phyloP scores from a whole-genome alignment of 2,329 filamentous ascomycete genomes.

The Polytolypa hystricis region DNA sequence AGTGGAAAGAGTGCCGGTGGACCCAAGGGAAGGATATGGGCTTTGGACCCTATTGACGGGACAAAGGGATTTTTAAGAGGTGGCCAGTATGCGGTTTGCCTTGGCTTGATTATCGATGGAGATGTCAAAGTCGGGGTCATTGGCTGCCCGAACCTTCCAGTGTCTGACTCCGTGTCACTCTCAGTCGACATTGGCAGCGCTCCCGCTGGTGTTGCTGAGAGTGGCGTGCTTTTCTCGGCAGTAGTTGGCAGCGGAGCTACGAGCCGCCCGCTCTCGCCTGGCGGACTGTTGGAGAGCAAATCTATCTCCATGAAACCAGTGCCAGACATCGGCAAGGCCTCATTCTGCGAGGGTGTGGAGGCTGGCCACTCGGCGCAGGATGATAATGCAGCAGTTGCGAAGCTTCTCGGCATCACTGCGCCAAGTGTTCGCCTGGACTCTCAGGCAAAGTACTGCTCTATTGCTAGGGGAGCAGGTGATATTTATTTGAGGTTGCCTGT shows the following conservation, averaged over 20 bases:
- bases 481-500: constrained; percentile 86
- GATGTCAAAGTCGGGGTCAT: constrained; percentile 90
- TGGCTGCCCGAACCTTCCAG: constrained; percentile 87
- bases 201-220: constrained; percentile 60
- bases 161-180: constrained; percentile 65
- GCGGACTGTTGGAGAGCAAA: constrained; percentile 37
- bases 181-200: constrained; percentile 62
- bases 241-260: constrained; percentile 67
- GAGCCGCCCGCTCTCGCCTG: constrained; percentile 59
- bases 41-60: constrained; percentile 93
- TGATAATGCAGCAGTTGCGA: constrained; percentile 75
- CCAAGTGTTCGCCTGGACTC: constrained; percentile 94
- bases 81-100: constrained; percentile 92
- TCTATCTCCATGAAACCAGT: constrained; percentile 71
- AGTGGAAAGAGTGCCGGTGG: constrained; percentile 37
- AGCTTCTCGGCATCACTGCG: constrained; percentile 73
- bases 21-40: constrained; percentile 61
- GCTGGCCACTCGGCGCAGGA: constrained; percentile 81
- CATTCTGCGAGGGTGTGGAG: constrained; percentile 95
- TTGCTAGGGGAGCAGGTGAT: constrained; percentile 86
- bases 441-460: constrained; percentile 94
- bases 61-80: constrained; percentile 95
- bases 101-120: constrained; percentile 84
- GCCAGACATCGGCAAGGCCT: constrained; percentile 62
- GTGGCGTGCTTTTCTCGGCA: constrained; percentile 81